Evolutionary conservation across 768 basidiomycete genomes (phyloP).

Genomic region (Rhizopogon roseolus): DNA sequence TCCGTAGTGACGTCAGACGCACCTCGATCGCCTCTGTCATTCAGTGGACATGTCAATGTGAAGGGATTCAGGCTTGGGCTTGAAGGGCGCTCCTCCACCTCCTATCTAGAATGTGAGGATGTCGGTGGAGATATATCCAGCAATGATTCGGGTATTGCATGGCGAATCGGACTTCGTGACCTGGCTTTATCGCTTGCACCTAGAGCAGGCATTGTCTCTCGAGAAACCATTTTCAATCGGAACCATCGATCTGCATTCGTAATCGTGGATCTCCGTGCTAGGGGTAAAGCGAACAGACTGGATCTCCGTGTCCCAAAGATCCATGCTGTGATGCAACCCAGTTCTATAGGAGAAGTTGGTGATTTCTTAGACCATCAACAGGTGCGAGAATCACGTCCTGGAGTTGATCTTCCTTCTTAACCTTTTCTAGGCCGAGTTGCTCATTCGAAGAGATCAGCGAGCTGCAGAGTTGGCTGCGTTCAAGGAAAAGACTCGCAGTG

Average conservation of each 20-base stretch:
- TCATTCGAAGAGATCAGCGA: constrained; percentile 69
- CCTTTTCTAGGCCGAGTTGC: constrained; percentile 60
- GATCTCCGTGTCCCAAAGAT: constrained; percentile 65
- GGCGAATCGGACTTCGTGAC: constrained; percentile 70
- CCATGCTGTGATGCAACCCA: constrained; percentile 92
- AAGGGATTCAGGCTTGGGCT: constrained; percentile 79
- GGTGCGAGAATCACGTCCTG: constrained; percentile 33
- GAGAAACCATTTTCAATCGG: constrained; percentile 44
- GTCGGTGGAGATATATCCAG: constrained; percentile 60
- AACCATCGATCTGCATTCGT: constrained; percentile 80
- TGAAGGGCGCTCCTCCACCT: constrained; percentile 65
- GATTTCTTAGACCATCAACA: constrained; percentile 86
- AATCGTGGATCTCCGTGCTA: constrained; percentile 64
- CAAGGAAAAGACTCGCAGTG: constrained; percentile 70
- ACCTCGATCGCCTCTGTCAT: constrained; percentile 23
- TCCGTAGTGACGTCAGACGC: constrained; percentile 3
- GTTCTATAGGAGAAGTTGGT: constrained; percentile 85
- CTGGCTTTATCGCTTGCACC: constrained; percentile 83
- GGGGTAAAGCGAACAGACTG: constrained; percentile 31
- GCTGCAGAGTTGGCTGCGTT: constrained; percentile 76
- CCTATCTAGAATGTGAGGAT: constrained; percentile 73
- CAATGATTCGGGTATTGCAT: constrained; percentile 37
- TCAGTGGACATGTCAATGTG: constrained; percentile 57
- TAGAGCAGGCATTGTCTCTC: constrained; percentile 31
- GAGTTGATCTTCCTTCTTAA: constrained; percentile 5